Evolutionary conservation across 192 early-diverging fungal species (phyloP).

Genomic region (Backusella circina): DNA sequence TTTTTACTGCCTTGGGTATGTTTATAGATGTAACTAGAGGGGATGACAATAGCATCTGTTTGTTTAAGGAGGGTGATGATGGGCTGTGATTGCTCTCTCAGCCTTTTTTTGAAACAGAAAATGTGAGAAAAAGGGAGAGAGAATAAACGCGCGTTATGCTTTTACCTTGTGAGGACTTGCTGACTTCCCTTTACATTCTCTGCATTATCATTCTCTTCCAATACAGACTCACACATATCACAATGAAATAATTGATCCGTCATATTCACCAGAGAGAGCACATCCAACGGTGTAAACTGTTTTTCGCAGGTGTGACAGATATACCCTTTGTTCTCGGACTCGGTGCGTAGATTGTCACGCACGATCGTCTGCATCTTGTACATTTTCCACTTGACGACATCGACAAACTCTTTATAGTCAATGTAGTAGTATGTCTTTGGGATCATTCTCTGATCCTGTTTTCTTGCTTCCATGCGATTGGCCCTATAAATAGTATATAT

Average conservation of each 20-base stretch:
- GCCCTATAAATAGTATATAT: slow-evolving; percentile 26
- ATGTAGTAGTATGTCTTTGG: slow-evolving; percentile 80
- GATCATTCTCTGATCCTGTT: slow-evolving; percentile 52
- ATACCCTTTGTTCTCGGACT: slow-evolving; percentile 69
- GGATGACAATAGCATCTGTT: slow-evolving; percentile 66
- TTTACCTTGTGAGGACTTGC: slow-evolving; percentile 46
- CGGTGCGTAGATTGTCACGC: slow-evolving; percentile 54
- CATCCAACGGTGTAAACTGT: slow-evolving; percentile 60
- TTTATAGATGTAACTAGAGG: slow-evolving; percentile 43
- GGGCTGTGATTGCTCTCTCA: slow-evolving; percentile 67
- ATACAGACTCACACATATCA: slow-evolving; percentile 54
- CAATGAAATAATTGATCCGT: slow-evolving; percentile 49
- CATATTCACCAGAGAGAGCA: slow-evolving; percentile 45
- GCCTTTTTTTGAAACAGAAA: slow-evolving; percentile 29
- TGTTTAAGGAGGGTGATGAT: slow-evolving; percentile 71
- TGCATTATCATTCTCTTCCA: slow-evolving; percentile 61
- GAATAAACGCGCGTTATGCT: background rate
- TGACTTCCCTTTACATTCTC: slow-evolving; percentile 55
- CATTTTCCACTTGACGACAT: slow-evolving; percentile 91
- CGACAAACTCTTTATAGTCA: slow-evolving; percentile 91
- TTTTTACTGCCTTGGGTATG: slow-evolving; percentile 44
- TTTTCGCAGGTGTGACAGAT: slow-evolving; percentile 58
- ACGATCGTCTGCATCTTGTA: slow-evolving; percentile 73
- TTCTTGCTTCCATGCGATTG: slow-evolving; percentile 51
- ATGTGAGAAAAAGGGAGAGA: background rate